These are phyloP conservation scores for Fusarium buharicum DNA, from an alignment of 2,329 filamentous ascomycete species.

Conservation along the genomic window DNA sequence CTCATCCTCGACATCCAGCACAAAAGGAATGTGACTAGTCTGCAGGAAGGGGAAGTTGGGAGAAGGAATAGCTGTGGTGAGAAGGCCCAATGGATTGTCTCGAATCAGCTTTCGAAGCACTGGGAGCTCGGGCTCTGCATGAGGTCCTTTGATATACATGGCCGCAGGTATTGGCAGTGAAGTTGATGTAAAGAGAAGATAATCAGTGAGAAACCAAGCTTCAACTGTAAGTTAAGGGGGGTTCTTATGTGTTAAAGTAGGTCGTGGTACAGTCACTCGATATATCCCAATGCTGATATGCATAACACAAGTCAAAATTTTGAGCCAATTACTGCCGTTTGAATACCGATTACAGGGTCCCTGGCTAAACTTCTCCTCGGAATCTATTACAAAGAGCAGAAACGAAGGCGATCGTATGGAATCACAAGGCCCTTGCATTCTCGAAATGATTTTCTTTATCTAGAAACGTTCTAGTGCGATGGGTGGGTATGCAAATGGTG, in stretches of 20 bases:
- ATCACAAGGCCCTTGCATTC: constrained; percentile 15
- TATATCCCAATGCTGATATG: neutral
- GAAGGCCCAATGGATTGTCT: constrained; percentile 68
- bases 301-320: neutral
- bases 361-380: constrained; percentile 14
- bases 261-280: neutral
- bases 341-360: constrained; percentile 3
- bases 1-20: constrained; percentile 62
- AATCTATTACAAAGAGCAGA: neutral
- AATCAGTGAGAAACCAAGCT: neutral
- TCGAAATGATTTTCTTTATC: constrained; percentile 17
- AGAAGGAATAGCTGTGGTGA: constrained; percentile 70
- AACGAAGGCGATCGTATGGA: constrained; percentile 13
- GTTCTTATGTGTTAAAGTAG: neutral
- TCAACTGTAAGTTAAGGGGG: neutral
- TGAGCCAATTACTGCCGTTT: constrained; percentile 3
- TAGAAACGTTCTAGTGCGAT: constrained; percentile 12
- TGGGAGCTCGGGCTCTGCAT: constrained; percentile 62
- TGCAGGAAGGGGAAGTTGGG: constrained; percentile 62
- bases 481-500: neutral
- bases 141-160: constrained; percentile 68
- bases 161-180: neutral
- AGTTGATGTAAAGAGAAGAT: neutral
- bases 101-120: constrained; percentile 66
- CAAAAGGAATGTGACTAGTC: constrained; percentile 68